A percentile compares a stretch with the other conserved stretches of the same genome.
phyloP scores from a whole-genome alignment of 805 yeast genomes.

The Zygotorulaspora danielsina region DNA sequence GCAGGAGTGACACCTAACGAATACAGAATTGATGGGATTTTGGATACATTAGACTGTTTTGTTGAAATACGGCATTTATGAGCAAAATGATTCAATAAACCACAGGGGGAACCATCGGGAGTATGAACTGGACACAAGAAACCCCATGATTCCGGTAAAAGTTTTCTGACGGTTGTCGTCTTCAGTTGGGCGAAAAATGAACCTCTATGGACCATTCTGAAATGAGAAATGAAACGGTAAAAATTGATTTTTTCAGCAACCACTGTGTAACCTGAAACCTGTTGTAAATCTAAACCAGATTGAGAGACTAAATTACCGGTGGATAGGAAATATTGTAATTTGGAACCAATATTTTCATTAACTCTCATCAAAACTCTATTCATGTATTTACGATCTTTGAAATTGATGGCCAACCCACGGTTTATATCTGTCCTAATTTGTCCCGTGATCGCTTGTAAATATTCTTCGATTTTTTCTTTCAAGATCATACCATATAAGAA shows the following conservation, averaged over 20 bases:
- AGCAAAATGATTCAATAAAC: constrained; percentile 91
- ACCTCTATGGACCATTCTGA: constrained; percentile 99
- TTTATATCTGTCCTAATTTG: constrained; percentile 77
- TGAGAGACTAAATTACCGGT: constrained; percentile 97
- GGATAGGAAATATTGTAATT: constrained; percentile 87
- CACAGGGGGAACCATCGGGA: constrained; percentile 99
- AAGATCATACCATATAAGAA: constrained; percentile 94
- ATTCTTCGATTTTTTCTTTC: constrained; percentile 95
- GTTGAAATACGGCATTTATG: constrained; percentile 92
- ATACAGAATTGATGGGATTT: constrained; percentile 60
- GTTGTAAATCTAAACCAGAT: constrained; percentile 96
- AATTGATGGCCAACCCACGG: constrained; percentile 77
- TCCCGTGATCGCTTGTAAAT: constrained; percentile 62
- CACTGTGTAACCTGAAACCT: constrained; percentile 95
- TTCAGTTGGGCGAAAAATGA: constrained; percentile 97
- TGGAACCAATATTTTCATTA: constrained; percentile 92
- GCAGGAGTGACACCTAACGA: constrained; percentile 79
- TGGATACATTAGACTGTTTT: constrained; percentile 63
- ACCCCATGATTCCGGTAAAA: constrained; percentile 98
- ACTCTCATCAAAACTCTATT: constrained; percentile 69
- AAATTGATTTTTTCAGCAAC: constrained; percentile 98
- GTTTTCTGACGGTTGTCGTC: constrained; percentile 93
- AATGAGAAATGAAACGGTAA: constrained; percentile 95
- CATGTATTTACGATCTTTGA: constrained; percentile 80
- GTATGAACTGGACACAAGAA: constrained; percentile 98